phyloP scores from a whole-genome alignment of 345 rosid species.

The Sisymbrium altissimum region DNA sequence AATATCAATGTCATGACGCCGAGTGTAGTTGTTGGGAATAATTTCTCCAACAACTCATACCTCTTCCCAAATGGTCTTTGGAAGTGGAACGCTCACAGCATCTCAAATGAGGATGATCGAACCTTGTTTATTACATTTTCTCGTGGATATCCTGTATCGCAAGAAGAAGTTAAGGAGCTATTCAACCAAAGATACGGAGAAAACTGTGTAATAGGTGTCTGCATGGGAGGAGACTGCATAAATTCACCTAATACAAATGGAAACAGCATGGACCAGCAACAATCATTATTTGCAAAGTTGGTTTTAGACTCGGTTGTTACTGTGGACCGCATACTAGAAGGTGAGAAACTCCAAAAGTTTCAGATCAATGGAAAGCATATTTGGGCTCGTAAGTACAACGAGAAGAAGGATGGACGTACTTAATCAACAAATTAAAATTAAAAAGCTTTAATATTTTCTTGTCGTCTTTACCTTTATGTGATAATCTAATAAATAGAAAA shows the following conservation, averaged over 20 bases:
- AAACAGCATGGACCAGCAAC: not conserved
- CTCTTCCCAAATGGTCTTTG: conserved; percentile 21
- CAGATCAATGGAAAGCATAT: conserved; percentile 31
- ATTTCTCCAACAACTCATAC: not conserved
- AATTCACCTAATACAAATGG: not conserved
- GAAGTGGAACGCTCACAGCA: conserved; percentile 37
- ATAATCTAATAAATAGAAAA: not conserved
- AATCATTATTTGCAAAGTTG: conserved; percentile 18
- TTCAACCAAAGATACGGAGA: conserved; percentile 31
- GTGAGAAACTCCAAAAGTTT: conserved; percentile 9
- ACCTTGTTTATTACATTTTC: conserved; percentile 48
- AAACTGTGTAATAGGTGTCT: conserved; percentile 12
- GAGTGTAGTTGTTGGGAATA: not conserved
- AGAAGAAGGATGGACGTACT: not conserved
- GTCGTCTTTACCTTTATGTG: not conserved
- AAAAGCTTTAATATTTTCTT: not conserved
- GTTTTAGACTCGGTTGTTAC: conserved; percentile 20
- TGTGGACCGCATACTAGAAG: conserved; percentile 21
- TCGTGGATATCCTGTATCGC: conserved; percentile 43
- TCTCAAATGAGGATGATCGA: conserved; percentile 8
- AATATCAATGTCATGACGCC: conserved; percentile 23
- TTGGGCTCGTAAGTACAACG: conserved; percentile 38
- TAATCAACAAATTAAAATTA: not conserved
- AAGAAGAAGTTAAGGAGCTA: conserved; percentile 30
- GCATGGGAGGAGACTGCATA: not conserved